Base-by-base conservation (phyloP, 2,329 filamentous ascomycete species). In the Albophoma yamanashiensis region DNA sequence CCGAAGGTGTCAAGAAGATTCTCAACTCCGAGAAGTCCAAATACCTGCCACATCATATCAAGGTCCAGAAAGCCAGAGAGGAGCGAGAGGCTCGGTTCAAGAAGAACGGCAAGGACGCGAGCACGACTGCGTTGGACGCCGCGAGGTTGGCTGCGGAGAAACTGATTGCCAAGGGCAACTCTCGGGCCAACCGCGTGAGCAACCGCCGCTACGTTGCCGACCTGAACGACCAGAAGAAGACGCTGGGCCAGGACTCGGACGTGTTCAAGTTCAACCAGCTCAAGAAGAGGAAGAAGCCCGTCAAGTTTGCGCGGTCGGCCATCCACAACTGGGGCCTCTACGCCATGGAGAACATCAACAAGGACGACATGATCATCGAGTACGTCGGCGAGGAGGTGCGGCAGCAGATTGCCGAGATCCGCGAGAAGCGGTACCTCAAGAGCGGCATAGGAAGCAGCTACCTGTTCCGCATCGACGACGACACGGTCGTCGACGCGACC, bases 361-460 rank as follows among this genome's bases (percentile, higher is more conserved):
- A 93, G 72, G 95, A 96, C 73, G 94, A 99, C 75, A 97, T 99
- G 92, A 99, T 99, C 72, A 99, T 99, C 70, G 94, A 99, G 76
- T 99, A 99, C 71, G 94, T 99, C 14, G 94, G 94, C 62, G 94
- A 99, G 76, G 94, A 96, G 74, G 92, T 99, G 43, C 86, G 94
- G 60, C 94, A 99, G 75, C 91, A 95, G 70, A 94, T 99, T 62
- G 92, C 94, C n/a, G 94, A 99, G 74, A 86, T 97, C 71, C 88
- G 94, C 60, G 94, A 99, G 77, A 85, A 88, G 65, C 86, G 88
- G 62, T 99, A 99, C 73, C 84, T 96, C 64, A 93, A 94, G 79
- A 96, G 94, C 71, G 94, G 94, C 58, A 96, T 99, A 64, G 94
- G 94, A 61, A 96, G 92, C 74, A 96, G 91, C 71, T 99, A 99